Evolutionary conservation across 2,329 filamentous ascomycete species (phyloP), one percentile per base, ranked within the genome.

Genomic region (Dothistroma pini): DNA sequence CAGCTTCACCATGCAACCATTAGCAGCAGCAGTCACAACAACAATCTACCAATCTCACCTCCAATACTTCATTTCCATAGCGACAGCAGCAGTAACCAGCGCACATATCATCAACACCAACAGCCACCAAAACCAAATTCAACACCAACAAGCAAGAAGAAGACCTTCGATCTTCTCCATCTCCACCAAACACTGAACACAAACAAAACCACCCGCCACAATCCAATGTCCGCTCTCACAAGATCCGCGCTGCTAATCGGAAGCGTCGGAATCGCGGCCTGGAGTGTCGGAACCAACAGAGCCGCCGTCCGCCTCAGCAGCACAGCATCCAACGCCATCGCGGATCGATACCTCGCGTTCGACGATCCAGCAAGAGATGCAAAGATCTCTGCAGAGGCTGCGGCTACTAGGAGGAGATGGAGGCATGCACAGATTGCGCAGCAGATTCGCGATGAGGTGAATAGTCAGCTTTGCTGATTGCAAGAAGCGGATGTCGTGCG

Each of bases 371-470:
- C 1, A 2, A 9, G 44, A 6, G 55, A 57, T 29, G n/a, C 22
- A 19, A 47, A 47, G 35, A 22, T 51, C 16, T 50, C 55, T 19
- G 25, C 44, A 35, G 25, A 32, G 8, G 55, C 44, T 4, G 34
- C 34, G 21, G 55, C 55, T 22, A 47, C n/a, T 11, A 44, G 47
- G 47, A 32, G 55, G 44, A 57, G 50, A 21, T 57, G 55, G 55
- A 29, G 55, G 21, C 55, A 50, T 34, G 55, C 55, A 12, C 12
- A 22, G 44, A 57, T 57, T 19, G 5, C 41, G 29, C 55, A 57
- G 55, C 55, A 57, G 55, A 57, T 57, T 35, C 25, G 55, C 44
- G 48, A 50, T 50, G 55, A 57, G 47, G 16, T 57, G 55, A 29
- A 41, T n/a, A 50, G 41, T 38, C 41, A 57, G 55, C 31, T 57